Evolutionary conservation across 208 protist genomes (phyloP), one percentile per base, ranked within the genome.

Genomic region (Tritrichomonas foetus): DNA sequence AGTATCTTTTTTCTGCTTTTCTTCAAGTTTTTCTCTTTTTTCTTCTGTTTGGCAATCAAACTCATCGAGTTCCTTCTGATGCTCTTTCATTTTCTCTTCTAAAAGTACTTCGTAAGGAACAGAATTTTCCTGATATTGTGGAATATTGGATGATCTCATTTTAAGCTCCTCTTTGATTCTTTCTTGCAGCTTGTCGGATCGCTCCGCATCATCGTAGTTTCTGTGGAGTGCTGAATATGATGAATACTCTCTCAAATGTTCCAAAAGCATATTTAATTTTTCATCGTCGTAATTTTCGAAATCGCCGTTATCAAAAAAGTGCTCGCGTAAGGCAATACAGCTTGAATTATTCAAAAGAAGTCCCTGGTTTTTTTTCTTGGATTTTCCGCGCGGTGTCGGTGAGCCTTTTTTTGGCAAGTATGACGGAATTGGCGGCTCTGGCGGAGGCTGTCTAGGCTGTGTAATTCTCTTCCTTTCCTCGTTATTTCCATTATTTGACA

Each of bases 361-460:
- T 75, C 69, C 36, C 50, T 82, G 74, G 44, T 82, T 30, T 27
- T 47, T 82, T 50, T 82, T 47, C 74, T 30, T 82, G 44, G 22
- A 30, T 50, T 41, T 82, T 82, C n/a, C 20, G 20, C 36, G 74
- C 20, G 16, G 74, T 50, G 33, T 82, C 39, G 20, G 33, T 20
- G 13, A 47, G 44, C 50, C 50, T 82, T 82, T 39, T 82, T 82
- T 82, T 20, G 44, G 33, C 11, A 82, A 47, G 27, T 82, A 82
- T 82, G 74, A 82, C 11, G 74, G 74, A 82, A 82, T 82, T 50
- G 74, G 74, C 30, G 74, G 74, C 22, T 82, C 41, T 50, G 33
- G 74, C 9, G 11, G 33, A 50, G 33, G 74, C 50, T 82, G 33
- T 50, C 50, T 39, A 50, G 33, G 1, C 27, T 82, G 33, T 47